phyloP scores from a whole-genome alignment of 108 stramenopile species.

The Fragilaria radians region DNA sequence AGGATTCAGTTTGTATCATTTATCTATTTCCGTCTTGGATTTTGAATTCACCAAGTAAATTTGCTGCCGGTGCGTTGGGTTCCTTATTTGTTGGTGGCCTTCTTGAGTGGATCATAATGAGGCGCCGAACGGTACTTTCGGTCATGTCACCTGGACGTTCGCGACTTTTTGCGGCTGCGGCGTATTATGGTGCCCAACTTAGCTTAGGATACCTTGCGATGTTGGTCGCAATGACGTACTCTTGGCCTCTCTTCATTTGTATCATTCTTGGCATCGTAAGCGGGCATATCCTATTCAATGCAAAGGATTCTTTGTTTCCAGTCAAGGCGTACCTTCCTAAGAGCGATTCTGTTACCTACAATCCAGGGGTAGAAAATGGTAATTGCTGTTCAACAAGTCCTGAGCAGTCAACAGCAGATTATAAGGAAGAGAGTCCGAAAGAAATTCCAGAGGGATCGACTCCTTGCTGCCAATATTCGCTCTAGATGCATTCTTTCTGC shows the following conservation, averaged over 20 bases:
- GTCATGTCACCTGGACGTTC: constrained; percentile 22
- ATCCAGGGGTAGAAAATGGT: constrained; percentile 2
- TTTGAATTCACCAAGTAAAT: constrained; percentile 42
- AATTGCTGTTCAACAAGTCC: not conserved
- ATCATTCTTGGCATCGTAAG: constrained; percentile 51
- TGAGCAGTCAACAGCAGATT: constrained; percentile 9
- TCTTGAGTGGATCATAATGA: constrained; percentile 45
- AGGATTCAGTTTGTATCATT: constrained; percentile 61
- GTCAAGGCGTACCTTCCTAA: not conserved
- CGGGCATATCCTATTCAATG: constrained; percentile 75
- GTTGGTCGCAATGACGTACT: constrained; percentile 81
- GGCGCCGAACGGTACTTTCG: constrained; percentile 37
- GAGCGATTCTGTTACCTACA: not conserved
- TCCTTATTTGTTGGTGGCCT: constrained; percentile 50
- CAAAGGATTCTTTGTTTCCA: constrained; percentile 45
- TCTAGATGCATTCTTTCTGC: too few relatives aligned
- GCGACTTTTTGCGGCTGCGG: constrained; percentile 44
- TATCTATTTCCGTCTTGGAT: constrained; percentile 62
- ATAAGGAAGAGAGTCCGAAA: constrained; percentile 11
- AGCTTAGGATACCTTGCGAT: constrained; percentile 78
- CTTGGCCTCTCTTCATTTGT: constrained; percentile 54
- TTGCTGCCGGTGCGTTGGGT: constrained; percentile 42
- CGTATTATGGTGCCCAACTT: constrained; percentile 65
- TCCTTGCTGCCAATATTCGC: constrained; percentile 63
- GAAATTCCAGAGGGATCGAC: constrained; percentile 45